Evolutionary conservation across 2,329 filamentous ascomycete species (phyloP), one percentile per base, ranked within the genome.

Genomic region (Hirsutella thompsonii): DNA sequence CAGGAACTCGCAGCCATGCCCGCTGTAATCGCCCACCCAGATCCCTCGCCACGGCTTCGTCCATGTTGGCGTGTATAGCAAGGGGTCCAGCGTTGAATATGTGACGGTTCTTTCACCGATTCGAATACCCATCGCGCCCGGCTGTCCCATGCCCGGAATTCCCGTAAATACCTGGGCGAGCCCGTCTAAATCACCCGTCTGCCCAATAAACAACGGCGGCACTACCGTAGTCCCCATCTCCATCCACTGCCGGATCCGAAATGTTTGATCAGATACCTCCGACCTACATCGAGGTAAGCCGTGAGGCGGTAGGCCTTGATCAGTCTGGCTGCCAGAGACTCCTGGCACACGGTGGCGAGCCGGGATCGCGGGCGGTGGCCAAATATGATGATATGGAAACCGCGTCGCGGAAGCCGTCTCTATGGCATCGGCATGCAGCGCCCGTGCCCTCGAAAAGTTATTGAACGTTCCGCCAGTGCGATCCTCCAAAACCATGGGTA

Each of bases 11-110:
- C 83, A 89, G 1, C 89, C 88, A 52, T 96, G 89, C 0, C 76
- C 79, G 20, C 79, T 82, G 53, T 94, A 95, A 56, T 95, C 89
- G 1, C 89, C 89, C 14, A 88, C 82, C 83, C 86, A 96, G 23
- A 98, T 86, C 0, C 90, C 90, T 47, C 87, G 79, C 67, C 81
- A 95, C 0, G 88, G 89, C 55, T 88, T 90, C 41, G 79, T 70
- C 9, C 64, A 57, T 0, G 88, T 94, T 0, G 90, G 87, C 0
- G 79, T 92, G 56, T 94, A 95, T n/a, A 82, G 61, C 3, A 64
- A 64, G 3, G 79, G 74, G 35, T 87, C 78, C 2, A 96, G 66
- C 0, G 88, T 93, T 8, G 76, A 67, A 46, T 74, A 81, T 0
- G 83, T 86, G 51, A 77, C 60, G 33, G 78, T 51, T 42, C 72